Base-by-base conservation (phyloP, 371 early-diverging fungal species). In the Syncephalastrum contaminatum region DNA sequence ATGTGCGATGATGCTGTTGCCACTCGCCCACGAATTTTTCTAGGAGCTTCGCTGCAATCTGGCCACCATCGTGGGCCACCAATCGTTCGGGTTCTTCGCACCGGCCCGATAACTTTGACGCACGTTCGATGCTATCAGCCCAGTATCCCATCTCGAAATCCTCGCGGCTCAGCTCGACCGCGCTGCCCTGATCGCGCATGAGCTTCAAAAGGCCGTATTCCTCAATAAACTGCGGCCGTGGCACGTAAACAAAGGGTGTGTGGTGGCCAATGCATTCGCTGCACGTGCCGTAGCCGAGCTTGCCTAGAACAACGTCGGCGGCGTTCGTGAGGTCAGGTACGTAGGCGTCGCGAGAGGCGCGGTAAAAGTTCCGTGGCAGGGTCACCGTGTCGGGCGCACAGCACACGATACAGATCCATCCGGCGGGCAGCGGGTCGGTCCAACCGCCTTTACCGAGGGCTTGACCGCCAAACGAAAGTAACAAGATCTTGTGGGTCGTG, bases 251-350 rank as follows among this genome's bases (percentile, higher is more conserved):
- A 51, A 92, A 77, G 1, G 92, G 88, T 7, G 79, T 85, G 1
- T 69, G 63, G 59, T 88, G 88, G 4, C 87, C 89, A 21, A 90
- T 86, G 48, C 87, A 86, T 65, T 92, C 92, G 4, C 88, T 85
- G 62, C 92, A 92, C 2, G 89, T 89, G 25, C 90, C 90, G 65
- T 90, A 92, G 4, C 92, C 92, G 39, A 87, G 62, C 63, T 92
- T 92, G 15, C 90, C 90, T 43, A 89, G 75, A 5, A 90, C 83
- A 27, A 86, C 87, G 61, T 90, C 90, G 3, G 82, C 85, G 5
- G 89, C 89, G 41, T 84, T 78, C 22, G 89, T 82, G 24, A 90
- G 63, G 60, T 92, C 90, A 4, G 92, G 92, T 4, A 90, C 85
- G 58, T 85, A 87, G 5, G 85, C 87, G 53, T 84, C 84, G 42